Conservation (phyloP, 2,329 filamentous ascomycete genomes). For the Orbilia javanica region DNA sequence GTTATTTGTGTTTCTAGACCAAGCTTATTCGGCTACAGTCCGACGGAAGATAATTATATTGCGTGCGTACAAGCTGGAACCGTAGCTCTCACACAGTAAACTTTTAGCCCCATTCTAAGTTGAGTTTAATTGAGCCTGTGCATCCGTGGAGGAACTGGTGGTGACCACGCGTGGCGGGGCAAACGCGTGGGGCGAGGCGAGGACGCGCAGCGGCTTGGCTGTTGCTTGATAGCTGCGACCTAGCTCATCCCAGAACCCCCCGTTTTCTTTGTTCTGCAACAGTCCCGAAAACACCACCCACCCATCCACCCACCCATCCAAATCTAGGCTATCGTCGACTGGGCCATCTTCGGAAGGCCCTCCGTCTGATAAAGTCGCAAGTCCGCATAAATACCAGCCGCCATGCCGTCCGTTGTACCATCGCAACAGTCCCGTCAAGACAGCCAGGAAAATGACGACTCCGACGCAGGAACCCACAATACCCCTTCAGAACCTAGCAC, state of each 20-base stretch:
- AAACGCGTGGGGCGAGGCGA: constrained; percentile 6
- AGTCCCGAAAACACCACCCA: not conserved
- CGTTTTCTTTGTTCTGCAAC: not conserved
- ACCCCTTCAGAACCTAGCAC: not conserved
- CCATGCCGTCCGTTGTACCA: constrained; percentile 23
- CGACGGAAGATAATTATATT: too few relatives aligned
- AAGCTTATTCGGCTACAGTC: too few relatives aligned
- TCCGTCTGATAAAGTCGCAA: not conserved
- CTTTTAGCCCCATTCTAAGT: too few relatives aligned
- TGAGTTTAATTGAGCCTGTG: too few relatives aligned
- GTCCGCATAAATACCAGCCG: not conserved
- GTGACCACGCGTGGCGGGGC: constrained; percentile 29
- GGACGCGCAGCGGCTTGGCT: too few relatives aligned
- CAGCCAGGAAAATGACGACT: not conserved
- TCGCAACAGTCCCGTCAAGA: constrained; percentile 23
- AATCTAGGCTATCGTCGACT: not conserved
- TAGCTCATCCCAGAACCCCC: too few relatives aligned
- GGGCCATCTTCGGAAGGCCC: not conserved
- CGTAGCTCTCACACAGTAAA: too few relatives aligned
- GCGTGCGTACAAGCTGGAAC: too few relatives aligned
- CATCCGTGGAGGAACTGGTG: not conserved
- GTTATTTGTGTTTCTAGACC: too few relatives aligned
- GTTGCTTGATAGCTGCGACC: too few relatives aligned
- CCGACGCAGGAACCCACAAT: not conserved
- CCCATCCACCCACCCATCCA: not conserved